A percentile compares a stretch with the other conserved stretches of the same genome.
phyloP scores from a whole-genome alignment of 1,284 basidiomycete species.

The Mycosarcoma mackinlayi region DNA sequence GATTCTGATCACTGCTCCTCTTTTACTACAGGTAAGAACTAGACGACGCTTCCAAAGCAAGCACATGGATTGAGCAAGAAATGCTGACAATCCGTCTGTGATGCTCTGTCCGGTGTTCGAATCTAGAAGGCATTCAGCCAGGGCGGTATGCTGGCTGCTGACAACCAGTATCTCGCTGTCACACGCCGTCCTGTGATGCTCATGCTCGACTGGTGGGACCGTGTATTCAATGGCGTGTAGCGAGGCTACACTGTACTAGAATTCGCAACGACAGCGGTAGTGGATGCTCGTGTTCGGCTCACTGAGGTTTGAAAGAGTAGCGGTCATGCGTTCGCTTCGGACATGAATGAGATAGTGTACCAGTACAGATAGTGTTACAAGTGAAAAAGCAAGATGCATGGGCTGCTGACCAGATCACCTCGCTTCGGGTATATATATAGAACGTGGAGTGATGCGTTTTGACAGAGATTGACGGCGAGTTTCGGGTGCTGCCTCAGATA shows the following conservation, averaged over 20 bases:
- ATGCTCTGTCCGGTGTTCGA: background rate
- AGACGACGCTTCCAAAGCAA: background rate
- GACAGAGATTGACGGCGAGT: too few relatives aligned
- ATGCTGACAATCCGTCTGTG: background rate
- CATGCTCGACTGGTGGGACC: constrained; percentile 29
- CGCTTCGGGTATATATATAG: constrained; percentile 37
- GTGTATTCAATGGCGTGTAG: constrained; percentile 4
- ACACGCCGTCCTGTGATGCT: constrained; percentile 9
- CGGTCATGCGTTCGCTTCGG: too few relatives aligned
- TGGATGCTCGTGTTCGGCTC: too few relatives aligned
- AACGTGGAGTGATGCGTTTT: background rate
- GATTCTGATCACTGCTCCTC: constrained; percentile 16
- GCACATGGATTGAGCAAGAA: background rate
- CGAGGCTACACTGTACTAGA: constrained; percentile 1
- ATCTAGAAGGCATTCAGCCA: background rate
- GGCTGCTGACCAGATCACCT: background rate
- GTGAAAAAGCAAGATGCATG: too few relatives aligned
- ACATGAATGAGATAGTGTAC: constrained; percentile 5
- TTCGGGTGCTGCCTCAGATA: constrained; percentile 41
- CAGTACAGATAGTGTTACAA: constrained; percentile 39
- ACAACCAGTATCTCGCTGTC: constrained; percentile 10
- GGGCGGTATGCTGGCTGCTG: constrained; percentile 9
- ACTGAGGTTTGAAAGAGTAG: too few relatives aligned
- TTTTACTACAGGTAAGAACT: constrained; percentile 22
- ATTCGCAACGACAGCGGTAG: too few relatives aligned